These are phyloP conservation scores for Apiospora rasikravindrae DNA, from an alignment of 2,329 filamentous ascomycete species.

Conservation along the genomic window DNA sequence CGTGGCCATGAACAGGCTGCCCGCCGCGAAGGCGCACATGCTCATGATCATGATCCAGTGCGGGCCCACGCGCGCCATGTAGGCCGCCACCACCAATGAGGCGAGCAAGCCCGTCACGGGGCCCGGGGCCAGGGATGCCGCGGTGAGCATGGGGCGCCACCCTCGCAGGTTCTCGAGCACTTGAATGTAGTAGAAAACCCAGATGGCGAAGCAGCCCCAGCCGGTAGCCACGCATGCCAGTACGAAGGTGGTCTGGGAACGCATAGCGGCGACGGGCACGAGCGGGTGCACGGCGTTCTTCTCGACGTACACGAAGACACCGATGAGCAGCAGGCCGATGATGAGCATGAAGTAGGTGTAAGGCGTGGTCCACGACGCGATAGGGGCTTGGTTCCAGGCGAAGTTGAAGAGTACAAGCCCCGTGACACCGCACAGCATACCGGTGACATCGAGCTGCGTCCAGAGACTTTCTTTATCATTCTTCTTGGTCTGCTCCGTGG, in stretches of 20 bases:
- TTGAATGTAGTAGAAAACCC: constrained; percentile 49
- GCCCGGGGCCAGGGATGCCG: constrained; percentile 45
- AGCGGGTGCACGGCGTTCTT: constrained; percentile 53
- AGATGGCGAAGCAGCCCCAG: constrained; percentile 52
- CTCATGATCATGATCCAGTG: constrained; percentile 39
- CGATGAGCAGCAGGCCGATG: constrained; percentile 54
- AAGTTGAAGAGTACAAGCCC: constrained; percentile 63
- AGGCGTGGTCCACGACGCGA: constrained; percentile 56
- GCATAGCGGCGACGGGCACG: constrained; percentile 56
- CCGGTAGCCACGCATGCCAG: constrained; percentile 54
- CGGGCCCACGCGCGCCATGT: constrained; percentile 39
- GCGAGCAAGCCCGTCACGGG: constrained; percentile 44
- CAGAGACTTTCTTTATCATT: constrained; percentile 30
- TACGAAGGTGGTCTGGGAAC: constrained; percentile 53
- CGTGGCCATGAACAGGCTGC: constrained; percentile 38
- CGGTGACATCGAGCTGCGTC: constrained; percentile 35
- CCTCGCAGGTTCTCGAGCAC: constrained; percentile 47
- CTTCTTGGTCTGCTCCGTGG: constrained; percentile 25
- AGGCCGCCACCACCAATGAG: constrained; percentile 34
- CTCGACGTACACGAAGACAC: constrained; percentile 58
- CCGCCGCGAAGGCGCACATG: constrained; percentile 38
- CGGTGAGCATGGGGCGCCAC: constrained; percentile 43
- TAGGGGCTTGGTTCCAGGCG: constrained; percentile 63
- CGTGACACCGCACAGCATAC: constrained; percentile 49
- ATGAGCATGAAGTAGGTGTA: constrained; percentile 58